A percentile compares a stretch with the other conserved stretches of the same genome.
Conservation (phyloP, 768 basidiomycete species). For the Phaeotremella skinneri region DNA sequence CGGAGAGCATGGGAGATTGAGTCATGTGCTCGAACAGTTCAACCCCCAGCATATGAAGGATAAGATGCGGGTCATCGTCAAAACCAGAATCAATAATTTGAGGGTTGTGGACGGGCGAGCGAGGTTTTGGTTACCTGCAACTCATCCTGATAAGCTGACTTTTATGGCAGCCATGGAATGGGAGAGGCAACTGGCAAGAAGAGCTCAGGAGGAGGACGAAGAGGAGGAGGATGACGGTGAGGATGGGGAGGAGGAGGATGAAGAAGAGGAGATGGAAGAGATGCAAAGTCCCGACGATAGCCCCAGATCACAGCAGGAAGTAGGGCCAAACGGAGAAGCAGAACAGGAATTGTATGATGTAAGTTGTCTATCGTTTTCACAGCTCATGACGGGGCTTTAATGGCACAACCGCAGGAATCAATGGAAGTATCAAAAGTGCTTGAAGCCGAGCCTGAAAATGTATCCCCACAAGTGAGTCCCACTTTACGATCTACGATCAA, state of each 20-base stretch:
- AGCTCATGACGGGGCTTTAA: too few species aligned
- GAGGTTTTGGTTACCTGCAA: constrained; percentile 25
- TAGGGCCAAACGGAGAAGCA: not conserved
- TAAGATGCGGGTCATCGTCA: constrained; percentile 38
- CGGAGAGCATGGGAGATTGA: constrained; percentile 31
- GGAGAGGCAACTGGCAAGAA: too few species aligned
- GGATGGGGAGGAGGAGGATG: constrained; percentile 2
- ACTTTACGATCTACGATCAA: too few species aligned
- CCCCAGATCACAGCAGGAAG: not conserved
- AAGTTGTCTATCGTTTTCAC: too few species aligned
- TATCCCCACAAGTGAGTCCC: not conserved
- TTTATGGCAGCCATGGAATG: constrained; percentile 18
- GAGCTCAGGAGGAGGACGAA: not conserved
- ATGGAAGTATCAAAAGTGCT: not conserved
- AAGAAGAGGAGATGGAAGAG: not conserved
- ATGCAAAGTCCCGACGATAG: too few species aligned
- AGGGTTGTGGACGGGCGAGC: constrained; percentile 26
- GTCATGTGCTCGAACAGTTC: constrained; percentile 20
- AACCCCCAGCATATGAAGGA: constrained; percentile 47
- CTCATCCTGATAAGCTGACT: constrained; percentile 7
- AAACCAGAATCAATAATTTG: constrained; percentile 18
- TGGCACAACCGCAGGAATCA: not conserved
- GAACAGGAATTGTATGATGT: not conserved
- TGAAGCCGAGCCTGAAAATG: not conserved
- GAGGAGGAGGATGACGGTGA: not conserved